phyloP scores from a whole-genome alignment of 2,329 filamentous ascomycete genomes.

The Hypoxylon sp. region DNA sequence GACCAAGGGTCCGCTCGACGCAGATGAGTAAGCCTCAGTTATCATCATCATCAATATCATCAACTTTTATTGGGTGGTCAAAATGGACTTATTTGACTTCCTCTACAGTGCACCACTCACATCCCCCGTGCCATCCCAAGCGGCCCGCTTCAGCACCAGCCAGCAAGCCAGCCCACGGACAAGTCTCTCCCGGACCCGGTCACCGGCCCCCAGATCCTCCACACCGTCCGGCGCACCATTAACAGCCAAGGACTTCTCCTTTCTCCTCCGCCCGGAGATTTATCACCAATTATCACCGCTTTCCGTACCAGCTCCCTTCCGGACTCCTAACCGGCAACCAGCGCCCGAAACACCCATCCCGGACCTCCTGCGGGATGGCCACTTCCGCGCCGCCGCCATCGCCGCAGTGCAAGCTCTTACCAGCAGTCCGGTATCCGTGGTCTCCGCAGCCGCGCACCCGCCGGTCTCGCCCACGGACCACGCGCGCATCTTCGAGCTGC shows the following conservation, averaged over 20 bases:
- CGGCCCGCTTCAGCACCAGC: slow-evolving; percentile 41
- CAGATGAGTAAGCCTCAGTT: slow-evolving; percentile 69
- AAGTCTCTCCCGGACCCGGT: slow-evolving; percentile 36
- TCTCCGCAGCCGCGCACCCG: slow-evolving; percentile 48
- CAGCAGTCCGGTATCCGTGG: slow-evolving; percentile 50
- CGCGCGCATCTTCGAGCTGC: slow-evolving; percentile 74
- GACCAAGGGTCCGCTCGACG: slow-evolving; percentile 81
- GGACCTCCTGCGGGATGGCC: slow-evolving; percentile 73
- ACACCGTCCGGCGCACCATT: slow-evolving; percentile 41
- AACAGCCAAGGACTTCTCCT: slow-evolving; percentile 77
- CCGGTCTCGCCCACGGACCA: slow-evolving; percentile 63
- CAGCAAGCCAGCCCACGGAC: slow-evolving; percentile 39
- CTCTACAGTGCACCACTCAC: slow-evolving; percentile 40
- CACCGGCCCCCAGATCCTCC: slow-evolving; percentile 34
- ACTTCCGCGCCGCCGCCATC: slow-evolving; percentile 82
- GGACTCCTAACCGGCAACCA: slow-evolving; percentile 72
- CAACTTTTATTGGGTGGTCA: slow-evolving; percentile 33
- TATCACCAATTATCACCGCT: slow-evolving; percentile 81
- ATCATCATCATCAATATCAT: slow-evolving; percentile 21
- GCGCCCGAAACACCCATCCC: slow-evolving; percentile 70
- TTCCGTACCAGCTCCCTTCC: slow-evolving; percentile 70
- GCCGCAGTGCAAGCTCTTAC: slow-evolving; percentile 70
- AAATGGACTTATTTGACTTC: too few relatives aligned
- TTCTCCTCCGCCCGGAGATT: slow-evolving; percentile 79
- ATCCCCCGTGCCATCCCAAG: slow-evolving; percentile 40